Base-by-base conservation (phyloP, 2,329 filamentous ascomycete genomes). In the Pseudogymnoascus sp. region DNA sequence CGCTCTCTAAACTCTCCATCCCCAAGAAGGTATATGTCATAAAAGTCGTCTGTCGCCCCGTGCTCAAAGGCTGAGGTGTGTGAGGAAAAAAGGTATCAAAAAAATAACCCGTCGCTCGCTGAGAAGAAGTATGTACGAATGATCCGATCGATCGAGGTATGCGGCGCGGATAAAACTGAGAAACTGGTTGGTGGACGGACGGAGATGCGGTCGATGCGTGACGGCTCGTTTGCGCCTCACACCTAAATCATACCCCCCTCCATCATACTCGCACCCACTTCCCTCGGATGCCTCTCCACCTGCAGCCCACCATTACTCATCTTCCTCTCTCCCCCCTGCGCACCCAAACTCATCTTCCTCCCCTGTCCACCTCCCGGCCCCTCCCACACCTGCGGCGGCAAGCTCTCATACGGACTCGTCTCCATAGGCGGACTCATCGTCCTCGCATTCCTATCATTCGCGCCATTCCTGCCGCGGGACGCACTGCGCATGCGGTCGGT, bases 401-500 rank as follows among this genome's bases (percentile, higher is more conserved):
- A 62, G 62, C 70, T 72, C 43, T 74, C 72, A 62, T 74, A 73
- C n/a, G 72, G 72, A 56, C 70, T 62, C 19, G 33, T 24, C 11
- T 68, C 59, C 37, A 22, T 62, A 63, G 67, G 68, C 37, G 68
- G 65, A 60, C 67, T 66, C n/a, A 68, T 46, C 40, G 64, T 66
- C 35, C 33, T 41, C n/a, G 70, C 70, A 41, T 68, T 72, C 28
- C 65, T 69, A 1, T 66, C 68, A 59, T 12, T 71, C 68, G 63
- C 50, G 6, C 64, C 66, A 67, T 82, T 82, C 46, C 80, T 78
- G 60, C 79, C 80, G 14, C 84, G 82, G 71, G 84, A 86, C 1
- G 77, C 84, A 3, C 84, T 86, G 19, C 84, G 81, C 70, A 87
- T 80, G 59, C 83, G 80, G 68, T 87, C 84, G 0, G 84, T 84